These are phyloP conservation scores for Kuraishia borneana DNA, from an alignment of 805 yeast genomes.

Conservation along the genomic window DNA sequence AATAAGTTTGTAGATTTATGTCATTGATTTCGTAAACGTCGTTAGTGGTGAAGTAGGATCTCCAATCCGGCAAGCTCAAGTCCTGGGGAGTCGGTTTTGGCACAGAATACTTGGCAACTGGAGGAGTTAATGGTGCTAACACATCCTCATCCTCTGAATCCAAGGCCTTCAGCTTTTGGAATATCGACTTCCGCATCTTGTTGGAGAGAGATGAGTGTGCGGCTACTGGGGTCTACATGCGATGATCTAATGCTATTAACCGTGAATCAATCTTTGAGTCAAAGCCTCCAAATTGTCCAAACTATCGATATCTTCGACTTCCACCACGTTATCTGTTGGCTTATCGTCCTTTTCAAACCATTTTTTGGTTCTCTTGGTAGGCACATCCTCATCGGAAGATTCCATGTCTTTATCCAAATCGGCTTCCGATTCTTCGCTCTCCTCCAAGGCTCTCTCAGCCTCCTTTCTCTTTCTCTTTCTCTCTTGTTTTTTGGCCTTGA, in stretches of 20 bases:
- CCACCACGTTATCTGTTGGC: slow-evolving; percentile 32
- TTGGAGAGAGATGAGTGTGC: no score
- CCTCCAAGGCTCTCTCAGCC: slow-evolving; percentile 44
- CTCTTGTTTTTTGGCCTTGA: slow-evolving; percentile 69
- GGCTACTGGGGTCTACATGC: no score
- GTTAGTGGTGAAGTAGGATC: slow-evolving; percentile 2
- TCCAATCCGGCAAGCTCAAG: no score
- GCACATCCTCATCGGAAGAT: slow-evolving; percentile 18
- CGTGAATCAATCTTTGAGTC: slow-evolving; percentile 39
- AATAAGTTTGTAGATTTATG: slow-evolving; percentile 5
- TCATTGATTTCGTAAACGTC: neutral
- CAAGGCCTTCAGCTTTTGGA: no score
- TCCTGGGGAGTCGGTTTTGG: no score
- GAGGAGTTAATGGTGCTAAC: no score
- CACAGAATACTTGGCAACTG: no score
- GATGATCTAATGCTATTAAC: no score
- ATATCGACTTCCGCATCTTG: no score
- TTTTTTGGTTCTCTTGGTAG: slow-evolving; percentile 26
- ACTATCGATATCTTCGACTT: slow-evolving; percentile 81
- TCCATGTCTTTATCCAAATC: slow-evolving; percentile 37
- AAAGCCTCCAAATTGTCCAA: slow-evolving; percentile 90
- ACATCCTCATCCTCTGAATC: no score
- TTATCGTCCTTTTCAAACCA: slow-evolving; percentile 33
- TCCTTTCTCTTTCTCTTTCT: slow-evolving; percentile 87
- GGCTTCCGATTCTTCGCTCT: slow-evolving; percentile 23